phyloP scores from a whole-genome alignment of 1,139 yeast species.

The Suhomyces bribrorum region DNA sequence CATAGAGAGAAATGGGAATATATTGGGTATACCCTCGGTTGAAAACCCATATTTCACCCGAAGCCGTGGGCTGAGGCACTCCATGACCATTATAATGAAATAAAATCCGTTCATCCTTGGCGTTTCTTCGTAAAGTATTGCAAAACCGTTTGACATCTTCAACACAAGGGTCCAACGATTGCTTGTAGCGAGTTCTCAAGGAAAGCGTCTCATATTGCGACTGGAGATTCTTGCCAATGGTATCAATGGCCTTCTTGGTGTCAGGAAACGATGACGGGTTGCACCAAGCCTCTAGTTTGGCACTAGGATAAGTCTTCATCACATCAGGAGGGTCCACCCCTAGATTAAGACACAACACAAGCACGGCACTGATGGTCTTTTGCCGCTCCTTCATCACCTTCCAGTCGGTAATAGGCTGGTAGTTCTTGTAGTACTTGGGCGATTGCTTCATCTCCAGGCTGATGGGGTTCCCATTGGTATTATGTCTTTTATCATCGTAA shows the following conservation, averaged over 20 bases:
- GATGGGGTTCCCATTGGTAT: constrained; percentile 86
- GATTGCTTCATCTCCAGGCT: constrained; percentile 51
- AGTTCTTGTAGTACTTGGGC: constrained; percentile 48
- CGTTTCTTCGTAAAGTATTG: constrained; percentile 81
- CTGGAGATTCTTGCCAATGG: constrained; percentile 85
- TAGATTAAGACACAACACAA: constrained; percentile 83
- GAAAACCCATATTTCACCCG: constrained; percentile 99
- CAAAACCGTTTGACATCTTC: constrained; percentile 95
- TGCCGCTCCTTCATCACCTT: constrained; percentile 86
- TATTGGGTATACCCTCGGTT: constrained; percentile 96
- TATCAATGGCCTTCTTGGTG: constrained; percentile 88
- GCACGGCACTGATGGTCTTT: constrained; percentile 92
- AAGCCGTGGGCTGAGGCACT: constrained; percentile 94
- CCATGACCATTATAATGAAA: constrained; percentile 99
- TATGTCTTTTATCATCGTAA: constrained; percentile 87
- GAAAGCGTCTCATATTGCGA: constrained; percentile 87
- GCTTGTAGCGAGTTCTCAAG: constrained; percentile 85
- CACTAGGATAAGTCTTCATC: constrained; percentile 91
- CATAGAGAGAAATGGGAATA: constrained; percentile 91
- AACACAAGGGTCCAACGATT: constrained; percentile 89
- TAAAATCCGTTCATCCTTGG: constrained; percentile 85
- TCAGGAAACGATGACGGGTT: constrained; percentile 86
- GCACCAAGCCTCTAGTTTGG: constrained; percentile 90
- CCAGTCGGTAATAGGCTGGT: constrained; percentile 86
- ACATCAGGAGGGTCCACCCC: constrained; percentile 99